Conservation (phyloP, 2,329 filamentous ascomycete species). For the Epichloe bromicola region DNA sequence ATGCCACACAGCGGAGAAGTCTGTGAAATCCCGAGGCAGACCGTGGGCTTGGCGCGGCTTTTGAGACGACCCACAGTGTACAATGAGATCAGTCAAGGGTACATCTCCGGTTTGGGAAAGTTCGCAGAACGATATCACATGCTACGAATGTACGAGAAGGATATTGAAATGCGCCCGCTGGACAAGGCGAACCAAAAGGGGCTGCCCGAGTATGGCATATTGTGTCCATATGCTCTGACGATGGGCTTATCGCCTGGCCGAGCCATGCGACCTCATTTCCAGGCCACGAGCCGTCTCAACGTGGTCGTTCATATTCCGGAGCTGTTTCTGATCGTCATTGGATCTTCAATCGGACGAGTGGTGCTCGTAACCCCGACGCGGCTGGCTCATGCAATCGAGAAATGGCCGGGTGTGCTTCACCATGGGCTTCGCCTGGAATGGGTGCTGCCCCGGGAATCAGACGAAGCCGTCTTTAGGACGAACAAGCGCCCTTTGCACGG, state of each 20-base stretch:
- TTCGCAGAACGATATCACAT: slow-evolving; percentile 20
- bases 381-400: slow-evolving; percentile 14
- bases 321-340: slow-evolving; percentile 55
- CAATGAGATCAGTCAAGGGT: slow-evolving; percentile 6
- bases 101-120: background rate
- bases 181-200: slow-evolving; percentile 8
- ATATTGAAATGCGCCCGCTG: slow-evolving; percentile 33
- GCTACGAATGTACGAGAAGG: slow-evolving; percentile 35
- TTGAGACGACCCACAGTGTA: slow-evolving; percentile 9
- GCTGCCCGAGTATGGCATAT: slow-evolving; percentile 15
- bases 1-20: slow-evolving; percentile 20
- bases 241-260: slow-evolving; percentile 14
- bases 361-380: slow-evolving; percentile 45
- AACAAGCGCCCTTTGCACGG: slow-evolving; percentile 47
- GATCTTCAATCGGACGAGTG: slow-evolving; percentile 52
- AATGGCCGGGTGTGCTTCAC: slow-evolving; percentile 13
- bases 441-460: slow-evolving; percentile 32
- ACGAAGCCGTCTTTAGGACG: slow-evolving; percentile 31
- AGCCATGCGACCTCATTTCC: slow-evolving; percentile 15
- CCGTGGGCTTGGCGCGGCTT: slow-evolving; percentile 10
- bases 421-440: slow-evolving; percentile 41
- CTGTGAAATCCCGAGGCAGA: slow-evolving; percentile 8
- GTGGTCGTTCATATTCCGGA: slow-evolving; percentile 54
- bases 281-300: slow-evolving; percentile 32
- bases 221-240: slow-evolving; percentile 19